Base-by-base conservation (phyloP, 805 yeast species). In the Myxozyma melibiosi region DNA sequence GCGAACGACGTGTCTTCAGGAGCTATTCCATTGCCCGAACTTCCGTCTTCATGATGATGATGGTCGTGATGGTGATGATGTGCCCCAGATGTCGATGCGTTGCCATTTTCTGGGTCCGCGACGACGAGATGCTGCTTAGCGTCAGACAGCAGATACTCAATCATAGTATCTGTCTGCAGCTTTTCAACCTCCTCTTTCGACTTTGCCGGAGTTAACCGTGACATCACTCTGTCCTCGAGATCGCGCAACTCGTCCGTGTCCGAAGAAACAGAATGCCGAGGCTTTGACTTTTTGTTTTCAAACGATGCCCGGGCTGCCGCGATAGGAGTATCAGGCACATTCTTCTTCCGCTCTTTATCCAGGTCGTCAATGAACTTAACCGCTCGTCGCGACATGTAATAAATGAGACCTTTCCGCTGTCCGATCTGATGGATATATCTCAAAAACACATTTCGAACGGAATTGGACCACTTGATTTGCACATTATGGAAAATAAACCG, bases 381-480 rank as follows among this genome's bases (percentile, higher is more conserved):
- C 0, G 87, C 80, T 30, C 76, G 78, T 49, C 80, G 76, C 13
- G 79, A 73, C 57, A 78, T 62, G 39, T 79, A 79, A 49, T 74
- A 75, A 1, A 73, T 62, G 31, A 75, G 71, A 9, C 81, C 80
- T 24, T 75, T 72, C 24, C 81, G 71, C 50, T 78, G 68, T 9
- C 75, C 77, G 31, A 81, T 69, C 44, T 79, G 73, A 55, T 81
- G 80, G 24, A 84, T 68, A 65, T 86, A 88, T 42, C 82, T 79
- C 68, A 81, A 79, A 43, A 89, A 73, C 11, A 81, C 73, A 65
- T 90, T 83, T 54, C 97, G 75, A 8, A 84, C 78, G 2, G 74
- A 68, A 58, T 86, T 84, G 70, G 87, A 85, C 96, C 97, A 90
- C 64, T 84, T 86, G 64, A 90, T 68, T 65, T 84, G 81, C 70